Evolutionary conservation across 176 grass and related monocot species (phyloP).

Genomic region (Paspalum vaginatum): DNA sequence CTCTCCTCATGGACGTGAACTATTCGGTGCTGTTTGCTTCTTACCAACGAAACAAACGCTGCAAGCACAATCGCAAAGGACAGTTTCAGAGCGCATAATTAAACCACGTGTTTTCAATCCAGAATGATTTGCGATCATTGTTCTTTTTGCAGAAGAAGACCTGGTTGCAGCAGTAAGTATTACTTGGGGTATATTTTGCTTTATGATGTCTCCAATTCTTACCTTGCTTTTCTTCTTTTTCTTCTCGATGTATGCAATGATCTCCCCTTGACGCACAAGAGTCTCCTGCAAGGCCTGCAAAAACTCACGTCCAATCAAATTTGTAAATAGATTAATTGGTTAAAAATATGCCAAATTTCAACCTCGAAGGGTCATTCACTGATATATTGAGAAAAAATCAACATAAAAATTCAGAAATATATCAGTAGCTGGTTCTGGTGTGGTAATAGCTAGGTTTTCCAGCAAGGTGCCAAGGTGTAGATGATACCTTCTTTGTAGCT

Average conservation of each 20-base stretch:
- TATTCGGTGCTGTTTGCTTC: background rate
- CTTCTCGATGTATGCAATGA: conserved; percentile 90
- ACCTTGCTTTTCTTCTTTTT: conserved; percentile 86
- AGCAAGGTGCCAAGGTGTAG: background rate
- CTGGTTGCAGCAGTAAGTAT: background rate
- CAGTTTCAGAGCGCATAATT: background rate
- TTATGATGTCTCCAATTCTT: background rate
- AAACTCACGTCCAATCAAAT: conserved; percentile 1
- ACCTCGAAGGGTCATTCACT: no score
- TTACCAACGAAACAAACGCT: conserved; percentile 73
- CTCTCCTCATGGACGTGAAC: conserved; percentile 20
- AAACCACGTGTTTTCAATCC: background rate
- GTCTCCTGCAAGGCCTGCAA: conserved; percentile 79
- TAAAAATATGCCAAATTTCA: background rate
- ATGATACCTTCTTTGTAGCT: conserved; percentile 77
- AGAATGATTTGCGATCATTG: background rate
- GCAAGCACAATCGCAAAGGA: conserved; percentile 34
- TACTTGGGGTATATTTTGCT: background rate
- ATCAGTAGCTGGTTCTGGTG: background rate
- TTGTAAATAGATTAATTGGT: background rate
- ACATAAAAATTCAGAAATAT: background rate
- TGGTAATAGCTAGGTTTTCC: background rate
- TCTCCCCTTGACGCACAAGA: conserved; percentile 62
- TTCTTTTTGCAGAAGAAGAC: background rate
- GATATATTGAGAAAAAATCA: background rate